phyloP scores from a whole-genome alignment of 805 yeast genomes.

The Zygosaccharomyces bisporus region DNA sequence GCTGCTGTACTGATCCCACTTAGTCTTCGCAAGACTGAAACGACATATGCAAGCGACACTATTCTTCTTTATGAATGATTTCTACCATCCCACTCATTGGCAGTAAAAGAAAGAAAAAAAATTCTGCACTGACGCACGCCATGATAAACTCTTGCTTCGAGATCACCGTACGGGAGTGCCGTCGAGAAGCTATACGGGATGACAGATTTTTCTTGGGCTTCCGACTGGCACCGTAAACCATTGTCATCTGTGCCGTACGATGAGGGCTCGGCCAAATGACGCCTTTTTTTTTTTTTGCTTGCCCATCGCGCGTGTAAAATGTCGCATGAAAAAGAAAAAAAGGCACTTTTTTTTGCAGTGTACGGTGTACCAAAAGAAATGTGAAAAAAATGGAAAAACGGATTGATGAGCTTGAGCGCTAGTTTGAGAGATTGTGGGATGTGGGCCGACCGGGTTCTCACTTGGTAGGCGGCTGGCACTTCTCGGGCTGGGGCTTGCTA shows the following conservation, averaged over 20 bases:
- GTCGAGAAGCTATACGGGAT: neutral
- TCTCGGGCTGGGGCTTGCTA: conserved; percentile 4
- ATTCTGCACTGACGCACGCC: neutral
- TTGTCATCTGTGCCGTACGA: neutral
- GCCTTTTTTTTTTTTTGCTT: neutral
- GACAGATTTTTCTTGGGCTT: neutral
- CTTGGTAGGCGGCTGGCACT: neutral
- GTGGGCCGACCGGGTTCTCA: conserved; percentile 3
- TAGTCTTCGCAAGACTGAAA: neutral
- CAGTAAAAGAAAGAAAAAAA: conserved; percentile 2
- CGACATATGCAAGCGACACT: neutral
- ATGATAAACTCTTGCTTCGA: neutral
- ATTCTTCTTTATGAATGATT: neutral
- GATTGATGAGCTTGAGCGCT: neutral
- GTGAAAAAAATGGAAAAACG: neutral
- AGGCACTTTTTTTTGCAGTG: neutral
- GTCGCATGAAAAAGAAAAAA: conserved; percentile 5
- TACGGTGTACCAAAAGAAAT: neutral
- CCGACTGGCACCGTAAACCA: neutral
- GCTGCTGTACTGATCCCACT: neutral
- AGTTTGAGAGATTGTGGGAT: neutral
- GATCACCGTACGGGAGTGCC: neutral
- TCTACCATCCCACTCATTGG: neutral
- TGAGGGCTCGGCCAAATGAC: neutral
- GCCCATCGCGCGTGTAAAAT: conserved; percentile 6